Evolutionary conservation across 768 basidiomycete species (phyloP).

Genomic region (Phylloporus rhodoxanthus): DNA sequence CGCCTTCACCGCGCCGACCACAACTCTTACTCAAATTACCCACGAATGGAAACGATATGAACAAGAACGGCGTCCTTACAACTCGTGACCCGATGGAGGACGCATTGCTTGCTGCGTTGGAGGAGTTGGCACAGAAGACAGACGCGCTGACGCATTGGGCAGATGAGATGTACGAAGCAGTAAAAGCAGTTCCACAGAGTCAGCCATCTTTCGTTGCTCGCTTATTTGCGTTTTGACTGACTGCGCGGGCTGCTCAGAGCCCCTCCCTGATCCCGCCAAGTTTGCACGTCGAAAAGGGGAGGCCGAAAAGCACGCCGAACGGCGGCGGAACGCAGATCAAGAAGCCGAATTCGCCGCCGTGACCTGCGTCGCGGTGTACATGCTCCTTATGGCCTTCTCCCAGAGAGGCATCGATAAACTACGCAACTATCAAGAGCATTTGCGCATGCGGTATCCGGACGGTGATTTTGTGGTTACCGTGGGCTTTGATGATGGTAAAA

Average conservation of each 20-base stretch:
- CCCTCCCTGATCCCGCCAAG: slow-evolving; percentile 73
- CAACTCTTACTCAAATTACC: slow-evolving; percentile 42
- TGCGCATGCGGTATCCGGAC: slow-evolving; percentile 74
- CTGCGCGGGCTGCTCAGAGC: slow-evolving; percentile 43
- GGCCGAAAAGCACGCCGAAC: slow-evolving; percentile 59
- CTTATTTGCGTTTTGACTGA: slow-evolving; percentile 1
- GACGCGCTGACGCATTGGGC: slow-evolving; percentile 90
- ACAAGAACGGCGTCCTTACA: slow-evolving; percentile 9
- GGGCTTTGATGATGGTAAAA: slow-evolving; percentile 70
- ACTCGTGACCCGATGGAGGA: slow-evolving; percentile 73
- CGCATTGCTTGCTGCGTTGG: slow-evolving; percentile 68
- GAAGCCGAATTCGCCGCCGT: slow-evolving; percentile 81
- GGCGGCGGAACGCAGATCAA: slow-evolving; percentile 66
- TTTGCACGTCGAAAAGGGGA: slow-evolving; percentile 69
- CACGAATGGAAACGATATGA: slow-evolving; percentile 37
- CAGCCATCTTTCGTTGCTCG: slow-evolving; percentile 26
- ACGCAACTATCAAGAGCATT: slow-evolving; percentile 69
- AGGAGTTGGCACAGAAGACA: slow-evolving; percentile 94
- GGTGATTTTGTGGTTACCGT: slow-evolving; percentile 72
- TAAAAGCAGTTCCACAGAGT: slow-evolving; percentile 83
- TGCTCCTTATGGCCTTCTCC: slow-evolving; percentile 87
- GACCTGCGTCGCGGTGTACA: slow-evolving; percentile 82
- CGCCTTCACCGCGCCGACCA: slow-evolving; percentile 52
- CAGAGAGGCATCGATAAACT: slow-evolving; percentile 89
- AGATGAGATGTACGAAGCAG: slow-evolving; percentile 88